Base-by-base conservation (phyloP, 352 stramenopile genomes). In the Pythium periplocum region DNA sequence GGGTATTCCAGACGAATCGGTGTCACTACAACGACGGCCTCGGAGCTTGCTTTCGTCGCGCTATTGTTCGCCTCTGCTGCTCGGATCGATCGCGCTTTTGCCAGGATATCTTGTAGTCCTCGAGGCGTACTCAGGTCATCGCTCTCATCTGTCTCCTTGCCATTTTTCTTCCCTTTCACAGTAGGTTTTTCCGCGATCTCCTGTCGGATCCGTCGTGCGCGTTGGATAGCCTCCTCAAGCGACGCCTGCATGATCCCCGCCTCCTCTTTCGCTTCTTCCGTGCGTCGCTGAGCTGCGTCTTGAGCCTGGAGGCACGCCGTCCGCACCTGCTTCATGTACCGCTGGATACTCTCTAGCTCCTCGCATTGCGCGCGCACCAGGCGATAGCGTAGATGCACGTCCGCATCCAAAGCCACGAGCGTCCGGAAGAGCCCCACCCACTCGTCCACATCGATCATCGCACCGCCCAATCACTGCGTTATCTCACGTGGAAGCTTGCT, bases 151-250 rank as follows among this genome's bases (percentile, higher is more conserved):
- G 57, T 34, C 2, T 55, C 38, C 17, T 3, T 11, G n/a, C 3
- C 37, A 49, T 2, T 34, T 31, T 4, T 38, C 26, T 17, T 33
- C 46, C 38, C 45, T 36, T n/a, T 43, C 32, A 35, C 36, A 6
- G 39, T 43, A 1, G 36, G 6, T 17, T 51, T 12, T 17, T 34
- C 35, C 7, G 38, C 48, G 32, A 67, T 51, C 39, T 62, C 48
- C 36, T 46, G 46, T 54, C 59, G 59, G 39, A 62, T 62, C 26
- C 50, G 48, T 35, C 78, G 62, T 6, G 75, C 73, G 35, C 72
- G 71, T 45, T 57, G 55, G 38, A 87, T 81, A 12, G 70, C 75
- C 36, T 73, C 62, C n/a, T 73, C 50, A 36, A 87, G 70, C 31
- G 68, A 73, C 38, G 45, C 55, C 38, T 73, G 57, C 44, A 77